Percentiles rank a stretch among this genome's conserved stretches.
These are phyloP conservation scores for Wickerhamiella cacticola DNA, from an alignment of 805 yeast genomes.

Conservation along the genomic window DNA sequence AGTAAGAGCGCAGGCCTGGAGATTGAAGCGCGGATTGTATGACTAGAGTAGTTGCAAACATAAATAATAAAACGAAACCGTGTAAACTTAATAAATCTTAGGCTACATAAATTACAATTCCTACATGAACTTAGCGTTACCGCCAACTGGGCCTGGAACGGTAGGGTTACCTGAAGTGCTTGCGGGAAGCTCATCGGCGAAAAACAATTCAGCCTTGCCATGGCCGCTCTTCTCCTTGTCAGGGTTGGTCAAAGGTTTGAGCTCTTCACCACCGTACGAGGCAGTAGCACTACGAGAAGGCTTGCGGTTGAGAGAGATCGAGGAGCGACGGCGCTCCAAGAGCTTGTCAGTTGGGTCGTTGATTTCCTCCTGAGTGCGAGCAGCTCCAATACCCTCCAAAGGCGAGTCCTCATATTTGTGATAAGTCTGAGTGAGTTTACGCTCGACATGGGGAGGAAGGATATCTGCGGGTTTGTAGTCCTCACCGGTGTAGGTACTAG, in stretches of 20 bases:
- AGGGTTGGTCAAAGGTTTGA: slow-evolving; percentile 25
- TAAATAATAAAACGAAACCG: not conserved
- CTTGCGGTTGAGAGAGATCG: slow-evolving; percentile 20
- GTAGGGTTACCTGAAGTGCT: slow-evolving; percentile 24
- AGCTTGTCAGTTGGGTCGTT: slow-evolving; percentile 20
- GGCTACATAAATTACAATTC: not conserved
- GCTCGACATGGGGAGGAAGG: slow-evolving; percentile 26
- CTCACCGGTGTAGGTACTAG: slow-evolving; percentile 21
- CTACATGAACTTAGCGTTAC: not conserved
- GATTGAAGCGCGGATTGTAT: slow-evolving; percentile 5
- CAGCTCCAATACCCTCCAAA: slow-evolving; percentile 26
- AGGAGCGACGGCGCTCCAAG: slow-evolving; percentile 22
- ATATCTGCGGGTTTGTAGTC: slow-evolving; percentile 23
- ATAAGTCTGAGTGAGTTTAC: slow-evolving; percentile 26
- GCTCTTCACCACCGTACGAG: slow-evolving; percentile 26
- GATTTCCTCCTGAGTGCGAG: slow-evolving; percentile 25
- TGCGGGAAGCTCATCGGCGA: slow-evolving; percentile 28
- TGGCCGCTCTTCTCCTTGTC: slow-evolving; percentile 10
- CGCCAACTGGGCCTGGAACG: not conserved
- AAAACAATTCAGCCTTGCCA: slow-evolving; percentile 22
- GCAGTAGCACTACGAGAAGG: slow-evolving; percentile 29
- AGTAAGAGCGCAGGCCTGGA: slow-evolving; percentile 1
- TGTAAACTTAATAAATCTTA: not conserved
- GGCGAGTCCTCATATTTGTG: slow-evolving; percentile 27
- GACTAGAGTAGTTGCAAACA: slow-evolving; percentile 5